These are phyloP conservation scores for Coniferiporia sulphurascens DNA, from an alignment of 1,284 basidiomycete species.

Conservation along the genomic window DNA sequence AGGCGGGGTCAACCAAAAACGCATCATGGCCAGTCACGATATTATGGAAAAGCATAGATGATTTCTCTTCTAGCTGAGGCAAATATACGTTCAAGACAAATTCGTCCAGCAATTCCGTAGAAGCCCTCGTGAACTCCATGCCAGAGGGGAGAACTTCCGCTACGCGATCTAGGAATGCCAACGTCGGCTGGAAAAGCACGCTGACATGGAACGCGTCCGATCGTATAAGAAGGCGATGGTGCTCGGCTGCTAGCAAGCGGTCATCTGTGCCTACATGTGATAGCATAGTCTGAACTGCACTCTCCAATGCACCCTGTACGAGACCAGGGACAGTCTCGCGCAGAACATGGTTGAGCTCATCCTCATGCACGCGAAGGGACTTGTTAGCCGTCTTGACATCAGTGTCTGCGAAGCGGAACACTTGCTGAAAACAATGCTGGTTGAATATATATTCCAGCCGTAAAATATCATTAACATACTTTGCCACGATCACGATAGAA, in stretches of 20 bases:
- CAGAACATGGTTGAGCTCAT: slow-evolving; percentile 80
- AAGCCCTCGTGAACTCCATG: slow-evolving; percentile 62
- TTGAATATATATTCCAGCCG: neutral
- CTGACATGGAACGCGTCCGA: slow-evolving; percentile 95
- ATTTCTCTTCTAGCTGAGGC: slow-evolving; percentile 94
- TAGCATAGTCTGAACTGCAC: slow-evolving; percentile 55
- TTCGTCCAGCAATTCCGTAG: slow-evolving; percentile 82
- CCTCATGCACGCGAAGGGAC: slow-evolving; percentile 73
- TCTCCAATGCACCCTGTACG: slow-evolving; percentile 66
- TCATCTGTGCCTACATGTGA: slow-evolving; percentile 65
- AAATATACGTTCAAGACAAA: slow-evolving; percentile 93
- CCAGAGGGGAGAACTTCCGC: slow-evolving; percentile 72
- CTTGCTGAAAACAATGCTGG: slow-evolving; percentile 41
- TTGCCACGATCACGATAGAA: slow-evolving; percentile 75
- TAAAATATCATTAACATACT: slow-evolving; percentile 37
- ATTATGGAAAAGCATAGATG: slow-evolving; percentile 82
- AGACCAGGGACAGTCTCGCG: slow-evolving; percentile 93
- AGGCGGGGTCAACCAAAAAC: slow-evolving; percentile 73
- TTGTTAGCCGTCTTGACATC: slow-evolving; percentile 70
- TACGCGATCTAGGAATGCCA: slow-evolving; percentile 78
- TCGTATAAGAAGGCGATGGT: slow-evolving; percentile 82
- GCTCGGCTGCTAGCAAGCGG: slow-evolving; percentile 62
- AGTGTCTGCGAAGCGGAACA: slow-evolving; percentile 90
- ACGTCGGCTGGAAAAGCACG: slow-evolving; percentile 89
- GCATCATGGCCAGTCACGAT: slow-evolving; percentile 84